Conservation (phyloP, 306 rosid genomes). For the Parietaria judaica region DNA sequence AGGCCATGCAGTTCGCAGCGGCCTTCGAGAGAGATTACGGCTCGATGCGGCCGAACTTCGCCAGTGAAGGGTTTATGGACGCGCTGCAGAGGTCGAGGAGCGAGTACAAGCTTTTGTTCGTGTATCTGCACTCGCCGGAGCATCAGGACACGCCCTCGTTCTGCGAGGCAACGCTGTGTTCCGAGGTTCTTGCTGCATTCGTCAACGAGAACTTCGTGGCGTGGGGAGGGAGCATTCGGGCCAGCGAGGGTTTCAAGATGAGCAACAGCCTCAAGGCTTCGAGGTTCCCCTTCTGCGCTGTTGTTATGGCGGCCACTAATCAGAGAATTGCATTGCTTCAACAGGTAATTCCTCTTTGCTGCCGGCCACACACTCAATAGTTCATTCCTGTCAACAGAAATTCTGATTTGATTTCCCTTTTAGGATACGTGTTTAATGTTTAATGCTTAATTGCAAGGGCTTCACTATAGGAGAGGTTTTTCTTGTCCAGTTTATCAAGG, state of each 20-base stretch:
- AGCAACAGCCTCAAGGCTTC: constrained; percentile 94
- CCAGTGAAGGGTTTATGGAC: constrained; percentile 79
- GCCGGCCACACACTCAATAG: no score
- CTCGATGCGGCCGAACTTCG: constrained; percentile 54
- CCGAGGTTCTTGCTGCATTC: constrained; percentile 45
- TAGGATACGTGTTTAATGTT: no score
- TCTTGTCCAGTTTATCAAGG: no score
- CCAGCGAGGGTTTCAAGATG: constrained; percentile 98
- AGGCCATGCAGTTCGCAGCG: constrained; percentile 59
- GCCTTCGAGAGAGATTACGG: constrained; percentile 77
- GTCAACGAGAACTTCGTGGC: constrained; percentile 82
- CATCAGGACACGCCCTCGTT: constrained; percentile 83
- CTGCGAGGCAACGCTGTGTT: constrained; percentile 75
- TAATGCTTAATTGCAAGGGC: no score
- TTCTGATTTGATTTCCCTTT: no score
- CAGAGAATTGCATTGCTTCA: constrained; percentile 93
- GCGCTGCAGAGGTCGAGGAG: constrained; percentile 81
- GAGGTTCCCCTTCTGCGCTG: constrained; percentile 82
- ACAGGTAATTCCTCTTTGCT: constrained; percentile 40
- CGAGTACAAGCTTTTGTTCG: constrained; percentile 63
- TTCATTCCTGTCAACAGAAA: no score
- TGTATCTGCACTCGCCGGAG: constrained; percentile 91
- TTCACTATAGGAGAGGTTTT: no score
- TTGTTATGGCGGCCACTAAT: constrained; percentile 86
- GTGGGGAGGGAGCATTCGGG: constrained; percentile 92